Evolutionary conservation across 1,139 yeast species (phyloP).

Genomic region (Blastobotrys elegans): DNA sequence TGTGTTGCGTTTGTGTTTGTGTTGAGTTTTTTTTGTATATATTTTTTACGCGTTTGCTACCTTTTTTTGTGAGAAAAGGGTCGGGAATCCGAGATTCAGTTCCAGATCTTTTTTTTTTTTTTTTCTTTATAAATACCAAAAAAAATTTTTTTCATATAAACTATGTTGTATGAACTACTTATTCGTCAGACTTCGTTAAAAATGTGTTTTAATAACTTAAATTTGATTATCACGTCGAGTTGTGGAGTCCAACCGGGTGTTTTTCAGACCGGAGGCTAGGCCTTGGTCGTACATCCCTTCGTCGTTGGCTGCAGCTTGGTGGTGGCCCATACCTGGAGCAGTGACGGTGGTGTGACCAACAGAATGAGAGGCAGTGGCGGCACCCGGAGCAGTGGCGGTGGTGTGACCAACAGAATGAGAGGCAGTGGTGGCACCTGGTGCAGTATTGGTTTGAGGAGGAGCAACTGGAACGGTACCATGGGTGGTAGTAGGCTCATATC

Average conservation of each 20-base stretch:
- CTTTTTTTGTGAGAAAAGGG: too few relatives aligned
- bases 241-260: not conserved
- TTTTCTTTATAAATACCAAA: not conserved
- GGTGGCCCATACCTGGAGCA: not conserved
- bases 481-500: not conserved
- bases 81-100: too few relatives aligned
- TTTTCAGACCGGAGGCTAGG: not conserved
- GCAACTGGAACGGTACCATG: not conserved
- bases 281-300: not conserved
- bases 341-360: not conserved
- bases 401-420: not conserved
- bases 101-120: too few relatives aligned
- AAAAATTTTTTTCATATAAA: too few relatives aligned
- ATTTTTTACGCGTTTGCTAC: too few relatives aligned
- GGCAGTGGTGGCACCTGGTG: not conserved
- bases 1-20: slow-evolving; percentile 3
- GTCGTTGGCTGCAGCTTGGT: not conserved
- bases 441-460: too few relatives aligned
- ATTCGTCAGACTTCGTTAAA: not conserved
- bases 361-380: not conserved
- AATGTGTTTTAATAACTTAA: not conserved
- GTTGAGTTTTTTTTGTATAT: not conserved
- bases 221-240: not conserved
- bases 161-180: too few relatives aligned
- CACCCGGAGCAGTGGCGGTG: not conserved